Evolutionary conservation across 1,139 yeast species (phyloP).

Genomic region (Taphrina populina): DNA sequence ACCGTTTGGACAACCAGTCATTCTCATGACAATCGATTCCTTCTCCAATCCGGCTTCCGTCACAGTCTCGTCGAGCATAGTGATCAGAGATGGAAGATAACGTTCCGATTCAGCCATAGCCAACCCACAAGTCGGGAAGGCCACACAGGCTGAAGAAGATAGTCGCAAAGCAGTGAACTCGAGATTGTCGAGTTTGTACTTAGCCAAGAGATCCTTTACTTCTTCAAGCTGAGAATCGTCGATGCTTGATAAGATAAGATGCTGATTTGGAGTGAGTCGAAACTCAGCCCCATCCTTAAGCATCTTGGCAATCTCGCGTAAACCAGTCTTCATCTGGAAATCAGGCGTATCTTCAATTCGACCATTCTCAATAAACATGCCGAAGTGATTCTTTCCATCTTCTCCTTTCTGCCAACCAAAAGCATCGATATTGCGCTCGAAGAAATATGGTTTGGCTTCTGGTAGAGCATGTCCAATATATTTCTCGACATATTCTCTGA

Average conservation of each 20-base stretch:
- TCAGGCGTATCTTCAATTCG: slow-evolving; percentile 92
- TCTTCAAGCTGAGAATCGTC: slow-evolving; percentile 64
- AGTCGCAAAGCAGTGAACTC: slow-evolving; percentile 80
- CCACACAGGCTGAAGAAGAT: slow-evolving; percentile 95
- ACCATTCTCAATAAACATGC: slow-evolving; percentile 94
- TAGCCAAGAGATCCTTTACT: slow-evolving; percentile 62
- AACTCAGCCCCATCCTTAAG: slow-evolving; percentile 58
- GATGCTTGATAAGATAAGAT: slow-evolving; percentile 71
- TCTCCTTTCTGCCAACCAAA: slow-evolving; percentile 94
- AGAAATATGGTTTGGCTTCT: slow-evolving; percentile 67
- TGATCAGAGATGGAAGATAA: slow-evolving; percentile 77
- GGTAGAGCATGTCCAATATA: slow-evolving; percentile 73
- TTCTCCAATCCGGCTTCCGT: slow-evolving; percentile 93
- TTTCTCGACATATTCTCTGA: slow-evolving; percentile 77
- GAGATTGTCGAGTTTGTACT: slow-evolving; percentile 81
- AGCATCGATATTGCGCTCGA: slow-evolving; percentile 83
- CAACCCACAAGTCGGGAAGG: slow-evolving; percentile 97
- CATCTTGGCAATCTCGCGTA: slow-evolving; percentile 71
- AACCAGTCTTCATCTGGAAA: slow-evolving; percentile 84
- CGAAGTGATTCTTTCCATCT: slow-evolving; percentile 79
- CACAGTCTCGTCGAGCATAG: slow-evolving; percentile 75
- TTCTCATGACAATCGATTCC: slow-evolving; percentile 93
- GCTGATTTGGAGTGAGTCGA: slow-evolving; percentile 95
- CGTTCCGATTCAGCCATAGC: slow-evolving; percentile 99
- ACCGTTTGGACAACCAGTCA: slow-evolving; percentile 99